Evolutionary conservation across 2,329 filamentous ascomycete species (phyloP).

Genomic region (Lachnellula occidentalis): DNA sequence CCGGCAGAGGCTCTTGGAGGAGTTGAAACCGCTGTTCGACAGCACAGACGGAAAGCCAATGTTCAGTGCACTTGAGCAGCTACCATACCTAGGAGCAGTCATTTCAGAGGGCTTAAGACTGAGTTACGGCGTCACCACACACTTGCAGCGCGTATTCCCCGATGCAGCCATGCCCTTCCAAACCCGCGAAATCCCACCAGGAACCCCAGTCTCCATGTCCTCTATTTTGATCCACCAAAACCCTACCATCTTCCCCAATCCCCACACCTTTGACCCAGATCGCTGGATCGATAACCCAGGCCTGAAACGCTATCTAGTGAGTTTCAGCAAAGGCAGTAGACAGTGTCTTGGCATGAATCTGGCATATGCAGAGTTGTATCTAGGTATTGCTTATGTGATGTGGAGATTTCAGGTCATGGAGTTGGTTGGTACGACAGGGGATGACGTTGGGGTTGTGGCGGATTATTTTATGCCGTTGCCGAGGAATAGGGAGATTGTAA

Average conservation of each 20-base stretch:
- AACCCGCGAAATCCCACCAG: slow-evolving; percentile 15
- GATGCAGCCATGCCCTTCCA: slow-evolving; percentile 13
- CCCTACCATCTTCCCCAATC: slow-evolving; percentile 25
- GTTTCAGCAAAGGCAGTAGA: slow-evolving; percentile 3
- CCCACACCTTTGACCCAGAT: slow-evolving; percentile 29
- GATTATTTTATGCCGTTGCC: slow-evolving; percentile 8
- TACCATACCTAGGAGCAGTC: slow-evolving; percentile 26
- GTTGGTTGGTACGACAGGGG: background rate
- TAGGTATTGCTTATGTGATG: background rate
- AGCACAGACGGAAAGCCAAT: background rate
- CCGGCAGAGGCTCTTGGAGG: slow-evolving; percentile 26
- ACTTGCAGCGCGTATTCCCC: slow-evolving; percentile 23
- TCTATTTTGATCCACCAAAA: slow-evolving; percentile 27
- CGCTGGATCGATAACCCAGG: slow-evolving; percentile 34
- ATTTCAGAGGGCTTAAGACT: slow-evolving; percentile 30
- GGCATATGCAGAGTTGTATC: slow-evolving; percentile 10
- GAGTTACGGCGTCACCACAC: slow-evolving; percentile 26
- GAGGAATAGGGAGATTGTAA: too few species aligned
- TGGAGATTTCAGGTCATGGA: slow-evolving; percentile 1
- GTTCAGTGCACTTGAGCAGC: slow-evolving; percentile 13
- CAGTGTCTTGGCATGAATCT: slow-evolving; percentile 10
- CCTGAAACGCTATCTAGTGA: slow-evolving; percentile 35
- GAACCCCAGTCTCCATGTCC: slow-evolving; percentile 35
- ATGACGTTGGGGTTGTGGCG: slow-evolving; percentile 6
- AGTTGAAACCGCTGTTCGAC: slow-evolving; percentile 24